A percentile compares a stretch with the other conserved stretches of the same genome.
Conservation (phyloP, 208 protist species). For the Acanthamoeba lenticulata region DNA sequence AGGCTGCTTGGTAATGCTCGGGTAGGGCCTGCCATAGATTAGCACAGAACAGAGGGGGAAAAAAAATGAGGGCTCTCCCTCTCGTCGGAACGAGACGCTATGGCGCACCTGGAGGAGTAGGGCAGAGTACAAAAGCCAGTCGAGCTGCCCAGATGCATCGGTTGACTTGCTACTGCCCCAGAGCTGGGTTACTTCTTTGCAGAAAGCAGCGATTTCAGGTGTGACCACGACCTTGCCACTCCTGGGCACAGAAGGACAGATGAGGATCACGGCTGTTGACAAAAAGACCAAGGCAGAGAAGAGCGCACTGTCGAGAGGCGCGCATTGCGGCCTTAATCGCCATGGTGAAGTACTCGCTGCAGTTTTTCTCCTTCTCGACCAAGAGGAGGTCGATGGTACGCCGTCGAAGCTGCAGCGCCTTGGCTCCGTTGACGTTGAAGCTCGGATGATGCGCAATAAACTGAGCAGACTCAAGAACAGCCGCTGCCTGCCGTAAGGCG, state of each 20-base stretch:
- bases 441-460: neutral
- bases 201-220: neutral
- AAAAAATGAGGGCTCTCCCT: neutral
- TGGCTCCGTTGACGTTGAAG: slow-evolving; percentile 11
- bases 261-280: neutral
- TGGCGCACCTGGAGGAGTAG: neutral
- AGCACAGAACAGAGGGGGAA: neutral
- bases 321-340: neutral
- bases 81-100: no score
- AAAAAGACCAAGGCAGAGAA: neutral
- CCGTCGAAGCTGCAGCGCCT: slow-evolving; percentile 4
- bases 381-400: neutral
- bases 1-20: neutral
- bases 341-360: neutral
- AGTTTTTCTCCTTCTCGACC: slow-evolving; percentile 22
- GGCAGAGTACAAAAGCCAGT: neutral
- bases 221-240: neutral
- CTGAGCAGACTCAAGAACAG: neutral
- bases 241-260: neutral
- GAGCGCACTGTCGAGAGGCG: neutral
- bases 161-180: neutral
- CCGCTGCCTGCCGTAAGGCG: neutral
- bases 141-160: neutral
- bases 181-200: neutral
- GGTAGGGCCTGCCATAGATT: neutral